Evolutionary conservation across 1,139 yeast species (phyloP).

Genomic region (Kluyveromyces marxianus): DNA sequence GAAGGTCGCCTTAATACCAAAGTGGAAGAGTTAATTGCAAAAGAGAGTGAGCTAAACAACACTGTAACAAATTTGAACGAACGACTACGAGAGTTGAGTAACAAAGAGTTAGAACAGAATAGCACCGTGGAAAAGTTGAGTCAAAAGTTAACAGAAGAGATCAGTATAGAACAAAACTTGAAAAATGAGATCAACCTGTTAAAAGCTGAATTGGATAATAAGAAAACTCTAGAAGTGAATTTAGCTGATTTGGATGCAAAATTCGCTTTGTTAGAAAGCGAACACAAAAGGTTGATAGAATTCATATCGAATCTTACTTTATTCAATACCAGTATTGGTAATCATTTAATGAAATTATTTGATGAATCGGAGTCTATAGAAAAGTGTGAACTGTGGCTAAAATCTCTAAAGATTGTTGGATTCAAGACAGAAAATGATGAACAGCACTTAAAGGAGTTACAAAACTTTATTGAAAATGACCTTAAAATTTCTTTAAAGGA

Average conservation of each 20-base stretch:
- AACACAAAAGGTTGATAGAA: slow-evolving; percentile 3
- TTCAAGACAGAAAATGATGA: slow-evolving; percentile 7
- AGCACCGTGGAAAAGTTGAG: too few relatives aligned
- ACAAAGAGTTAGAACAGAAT: too few relatives aligned
- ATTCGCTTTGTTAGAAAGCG: slow-evolving; percentile 1
- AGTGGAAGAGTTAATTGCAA: too few relatives aligned
- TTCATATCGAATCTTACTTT: slow-evolving; percentile 10
- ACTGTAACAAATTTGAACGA: too few relatives aligned
- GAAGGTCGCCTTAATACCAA: too few relatives aligned
- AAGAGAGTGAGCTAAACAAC: too few relatives aligned
- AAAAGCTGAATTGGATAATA: background rate
- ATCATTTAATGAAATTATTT: slow-evolving; percentile 7
- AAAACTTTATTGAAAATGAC: slow-evolving; percentile 1
- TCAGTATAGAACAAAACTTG: too few relatives aligned
- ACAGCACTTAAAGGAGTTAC: background rate
- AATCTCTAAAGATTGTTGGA: slow-evolving; percentile 10
- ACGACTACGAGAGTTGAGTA: too few relatives aligned
- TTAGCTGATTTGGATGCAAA: slow-evolving; percentile 4
- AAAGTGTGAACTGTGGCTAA: background rate
- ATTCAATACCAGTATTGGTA: slow-evolving; percentile 13
- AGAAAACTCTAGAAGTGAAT: background rate
- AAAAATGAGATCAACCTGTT: too few relatives aligned
- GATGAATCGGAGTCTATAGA: slow-evolving; percentile 6
- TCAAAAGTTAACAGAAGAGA: too few relatives aligned
- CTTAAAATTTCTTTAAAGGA: slow-evolving; percentile 8